These are phyloP conservation scores for Fusarium clavum DNA, from an alignment of 2,329 filamentous ascomycete genomes.

Conservation along the genomic window DNA sequence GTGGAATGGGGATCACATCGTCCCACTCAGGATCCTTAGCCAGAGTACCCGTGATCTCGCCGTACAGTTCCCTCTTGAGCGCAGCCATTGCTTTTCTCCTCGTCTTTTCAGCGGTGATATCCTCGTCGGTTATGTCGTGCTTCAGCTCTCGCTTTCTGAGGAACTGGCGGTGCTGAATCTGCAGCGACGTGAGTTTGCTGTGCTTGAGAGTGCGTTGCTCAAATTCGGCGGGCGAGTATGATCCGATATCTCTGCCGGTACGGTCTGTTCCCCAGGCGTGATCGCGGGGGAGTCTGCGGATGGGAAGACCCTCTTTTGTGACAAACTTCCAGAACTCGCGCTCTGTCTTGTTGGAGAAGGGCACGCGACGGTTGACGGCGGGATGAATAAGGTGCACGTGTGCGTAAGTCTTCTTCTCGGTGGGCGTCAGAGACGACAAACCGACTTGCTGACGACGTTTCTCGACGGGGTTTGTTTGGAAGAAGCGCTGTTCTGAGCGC, in stretches of 20 bases:
- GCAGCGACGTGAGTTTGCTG: conserved; percentile 57
- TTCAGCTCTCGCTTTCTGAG: conserved; percentile 50
- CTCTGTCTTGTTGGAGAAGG: conserved; percentile 60
- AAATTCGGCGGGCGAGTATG: conserved; percentile 61
- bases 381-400: conserved; percentile 60
- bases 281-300: conserved; percentile 56
- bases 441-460: conserved; percentile 58
- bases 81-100: conserved; percentile 64
- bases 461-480: conserved; percentile 63
- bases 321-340: conserved; percentile 69
- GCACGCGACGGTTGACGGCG: conserved; percentile 52
- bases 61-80: conserved; percentile 65
- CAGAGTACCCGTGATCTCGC: conserved; percentile 57
- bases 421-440: conserved; percentile 58
- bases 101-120: conserved; percentile 59
- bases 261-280: conserved; percentile 65
- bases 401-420: conserved; percentile 62
- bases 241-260: conserved; percentile 61
- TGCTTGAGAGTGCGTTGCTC: conserved; percentile 57
- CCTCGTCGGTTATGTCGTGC: conserved; percentile 48
- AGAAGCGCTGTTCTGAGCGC: conserved; percentile 60
- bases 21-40: conserved; percentile 81
- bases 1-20: conserved; percentile 83
- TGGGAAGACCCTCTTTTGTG: conserved; percentile 63
- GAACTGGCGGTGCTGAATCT: conserved; percentile 60